These are phyloP conservation scores for Sporothrix dimorphospora DNA, from an alignment of 2,329 filamentous ascomycete genomes.

Conservation along the genomic window DNA sequence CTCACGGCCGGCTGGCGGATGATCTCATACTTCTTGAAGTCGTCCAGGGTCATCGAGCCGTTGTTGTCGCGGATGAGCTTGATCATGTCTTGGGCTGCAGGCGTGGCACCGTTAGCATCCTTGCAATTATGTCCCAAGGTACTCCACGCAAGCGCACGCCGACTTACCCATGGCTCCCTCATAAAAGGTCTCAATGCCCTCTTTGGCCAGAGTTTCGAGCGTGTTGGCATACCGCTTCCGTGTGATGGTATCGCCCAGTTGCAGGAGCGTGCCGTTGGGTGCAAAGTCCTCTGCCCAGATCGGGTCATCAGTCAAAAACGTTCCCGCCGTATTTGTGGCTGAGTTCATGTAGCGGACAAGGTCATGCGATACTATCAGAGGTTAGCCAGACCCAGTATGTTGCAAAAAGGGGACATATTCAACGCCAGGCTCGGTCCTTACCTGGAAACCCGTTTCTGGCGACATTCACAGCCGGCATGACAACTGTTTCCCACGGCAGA, in stretches of 20 bases:
- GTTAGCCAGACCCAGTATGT: neutral
- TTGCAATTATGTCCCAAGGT: neutral
- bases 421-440: constrained; percentile 34
- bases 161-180: constrained; percentile 43
- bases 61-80: constrained; percentile 67
- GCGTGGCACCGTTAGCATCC: constrained; percentile 22
- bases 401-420: too few relatives aligned
- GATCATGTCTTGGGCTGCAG: constrained; percentile 71
- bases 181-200: constrained; percentile 56
- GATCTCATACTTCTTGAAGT: constrained; percentile 74
- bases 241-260: constrained; percentile 76
- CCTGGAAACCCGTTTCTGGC: constrained; percentile 72
- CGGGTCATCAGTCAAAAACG: constrained; percentile 75
- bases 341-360: constrained; percentile 71
- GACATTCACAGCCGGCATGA: constrained; percentile 73
- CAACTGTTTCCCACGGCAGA: constrained; percentile 71
- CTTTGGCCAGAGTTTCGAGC: constrained; percentile 72
- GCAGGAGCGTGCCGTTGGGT: constrained; percentile 71
- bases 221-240: constrained; percentile 77
- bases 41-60: constrained; percentile 83
- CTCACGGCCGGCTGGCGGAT: constrained; percentile 61
- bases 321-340: constrained; percentile 38
- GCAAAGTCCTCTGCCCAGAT: constrained; percentile 89
- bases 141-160: neutral
- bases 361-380: constrained; percentile 67